A percentile compares a stretch with the other conserved stretches of the same genome.
phyloP scores from a whole-genome alignment of 805 yeast genomes.

The Myxozyma melibiosi region DNA sequence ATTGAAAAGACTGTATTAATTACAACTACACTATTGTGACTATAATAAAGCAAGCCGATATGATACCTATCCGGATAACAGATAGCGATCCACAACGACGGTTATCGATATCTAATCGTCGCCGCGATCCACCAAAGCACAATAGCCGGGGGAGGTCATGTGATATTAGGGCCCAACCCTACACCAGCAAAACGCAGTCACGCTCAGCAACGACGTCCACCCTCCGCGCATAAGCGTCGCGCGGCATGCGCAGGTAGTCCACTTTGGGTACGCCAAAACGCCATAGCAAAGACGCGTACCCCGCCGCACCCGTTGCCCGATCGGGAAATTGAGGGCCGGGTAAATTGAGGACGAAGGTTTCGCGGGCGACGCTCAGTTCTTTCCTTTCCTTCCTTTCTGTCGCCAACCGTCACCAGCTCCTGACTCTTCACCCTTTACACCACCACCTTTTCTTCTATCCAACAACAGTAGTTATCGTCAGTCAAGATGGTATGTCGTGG shows the following conservation, averaged over 20 bases:
- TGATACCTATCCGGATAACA: no score
- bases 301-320: not conserved
- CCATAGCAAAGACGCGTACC: constrained; percentile 1
- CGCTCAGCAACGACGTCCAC: not conserved
- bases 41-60: no score
- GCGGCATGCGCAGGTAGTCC: not conserved
- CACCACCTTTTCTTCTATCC: constrained; percentile 1
- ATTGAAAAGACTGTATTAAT: no score
- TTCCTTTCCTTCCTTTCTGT: not conserved
- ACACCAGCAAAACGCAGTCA: no score
- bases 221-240: not conserved
- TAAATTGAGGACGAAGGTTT: not conserved
- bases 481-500: constrained; percentile 26
- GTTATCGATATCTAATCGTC: no score
- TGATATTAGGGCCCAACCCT: no score
- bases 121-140: no score
- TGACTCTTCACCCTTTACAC: constrained; percentile 1
- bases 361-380: not conserved
- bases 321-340: no score
- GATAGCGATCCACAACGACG: no score
- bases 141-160: no score
- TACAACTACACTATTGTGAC: no score
- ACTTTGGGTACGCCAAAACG: not conserved
- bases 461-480: not conserved
- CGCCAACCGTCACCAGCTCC: not conserved